Percentiles rank a stretch among this genome's conserved stretches.
Conservation (phyloP, 176 grass and related monocot genomes). For the Zoysia japonica region DNA sequence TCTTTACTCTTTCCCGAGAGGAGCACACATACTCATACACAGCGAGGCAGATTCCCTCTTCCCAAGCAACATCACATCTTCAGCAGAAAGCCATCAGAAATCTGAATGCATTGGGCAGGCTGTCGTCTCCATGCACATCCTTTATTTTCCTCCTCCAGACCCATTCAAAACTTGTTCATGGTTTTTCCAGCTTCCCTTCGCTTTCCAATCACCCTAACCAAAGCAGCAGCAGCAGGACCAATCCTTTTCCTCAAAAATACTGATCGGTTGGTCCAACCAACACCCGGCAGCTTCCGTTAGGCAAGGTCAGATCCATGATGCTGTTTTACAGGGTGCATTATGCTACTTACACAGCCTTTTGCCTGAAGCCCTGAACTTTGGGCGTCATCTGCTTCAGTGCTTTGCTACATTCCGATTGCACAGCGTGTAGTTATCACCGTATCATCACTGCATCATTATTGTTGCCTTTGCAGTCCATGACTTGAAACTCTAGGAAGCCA, state of each 20-base stretch:
- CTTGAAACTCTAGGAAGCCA: slow-evolving; percentile 13
- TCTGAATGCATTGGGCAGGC: slow-evolving; percentile 1
- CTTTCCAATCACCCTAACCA: slow-evolving; percentile 53
- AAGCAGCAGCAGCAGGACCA: slow-evolving; percentile 24
- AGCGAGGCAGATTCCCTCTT: slow-evolving; percentile 41
- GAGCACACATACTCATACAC: not conserved
- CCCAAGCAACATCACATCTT: slow-evolving; percentile 56
- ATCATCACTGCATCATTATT: slow-evolving; percentile 34
- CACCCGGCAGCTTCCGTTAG: slow-evolving; percentile 42
- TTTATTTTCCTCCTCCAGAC: slow-evolving; percentile 21
- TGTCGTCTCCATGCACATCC: not conserved
- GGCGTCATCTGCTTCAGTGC: not conserved
- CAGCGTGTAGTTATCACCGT: slow-evolving; percentile 28
- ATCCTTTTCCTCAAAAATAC: slow-evolving; percentile 27
- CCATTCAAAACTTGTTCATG: slow-evolving; percentile 31
- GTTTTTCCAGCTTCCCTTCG: slow-evolving; percentile 45
- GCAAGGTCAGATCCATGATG: slow-evolving; percentile 16
- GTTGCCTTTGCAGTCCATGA: not conserved
- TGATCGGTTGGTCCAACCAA: slow-evolving; percentile 46
- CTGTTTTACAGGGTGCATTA: slow-evolving; percentile 28
- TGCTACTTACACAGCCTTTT: not conserved
- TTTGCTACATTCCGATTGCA: not conserved
- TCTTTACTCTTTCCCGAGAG: slow-evolving; percentile 44
- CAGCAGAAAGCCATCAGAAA: slow-evolving; percentile 42
- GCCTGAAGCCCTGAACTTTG: not conserved